Conservation (phyloP, 1,284 basidiomycete species). For the Trametes polyzona region DNA sequence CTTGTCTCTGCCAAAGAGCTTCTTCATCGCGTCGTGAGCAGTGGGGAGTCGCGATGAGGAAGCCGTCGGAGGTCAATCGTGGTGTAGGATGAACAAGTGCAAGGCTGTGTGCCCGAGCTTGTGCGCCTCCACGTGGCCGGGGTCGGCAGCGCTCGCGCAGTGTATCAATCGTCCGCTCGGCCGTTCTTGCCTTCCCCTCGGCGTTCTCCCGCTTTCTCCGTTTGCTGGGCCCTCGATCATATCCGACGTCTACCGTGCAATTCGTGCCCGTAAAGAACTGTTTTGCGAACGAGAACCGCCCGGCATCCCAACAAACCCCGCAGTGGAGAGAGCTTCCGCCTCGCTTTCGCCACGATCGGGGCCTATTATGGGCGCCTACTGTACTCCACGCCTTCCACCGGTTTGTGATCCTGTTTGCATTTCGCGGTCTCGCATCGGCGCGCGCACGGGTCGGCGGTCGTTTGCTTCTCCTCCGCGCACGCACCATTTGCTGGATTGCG, state of each 20-base stretch:
- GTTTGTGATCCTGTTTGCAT: too few species aligned
- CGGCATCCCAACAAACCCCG: not conserved
- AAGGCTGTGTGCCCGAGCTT: constrained; percentile 26
- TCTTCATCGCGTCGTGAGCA: constrained; percentile 45
- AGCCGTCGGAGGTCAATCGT: constrained; percentile 14
- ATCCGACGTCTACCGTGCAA: not conserved
- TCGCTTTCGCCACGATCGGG: not conserved
- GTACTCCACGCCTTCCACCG: not conserved
- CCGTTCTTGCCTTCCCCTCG: not conserved
- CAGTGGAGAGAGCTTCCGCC: not conserved
- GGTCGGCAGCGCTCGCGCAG: constrained; percentile 20
- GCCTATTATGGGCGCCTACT: not conserved
- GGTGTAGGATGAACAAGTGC: constrained; percentile 19
- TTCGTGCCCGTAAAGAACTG: not conserved
- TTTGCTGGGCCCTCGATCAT: not conserved
- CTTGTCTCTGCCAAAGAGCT: constrained; percentile 54
- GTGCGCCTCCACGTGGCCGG: constrained; percentile 27
- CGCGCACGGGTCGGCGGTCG: too few species aligned
- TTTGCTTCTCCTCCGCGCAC: too few species aligned
- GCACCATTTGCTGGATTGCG: too few species aligned
- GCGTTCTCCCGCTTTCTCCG: not conserved
- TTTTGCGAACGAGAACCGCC: not conserved
- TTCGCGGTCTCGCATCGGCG: too few species aligned
- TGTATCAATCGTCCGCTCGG: constrained; percentile 14
- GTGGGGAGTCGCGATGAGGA: constrained; percentile 14